Percentiles rank a stretch among this genome's conserved stretches.
phyloP scores from a whole-genome alignment of 2,329 filamentous ascomycete species.

The Gyromitra esculenta region DNA sequence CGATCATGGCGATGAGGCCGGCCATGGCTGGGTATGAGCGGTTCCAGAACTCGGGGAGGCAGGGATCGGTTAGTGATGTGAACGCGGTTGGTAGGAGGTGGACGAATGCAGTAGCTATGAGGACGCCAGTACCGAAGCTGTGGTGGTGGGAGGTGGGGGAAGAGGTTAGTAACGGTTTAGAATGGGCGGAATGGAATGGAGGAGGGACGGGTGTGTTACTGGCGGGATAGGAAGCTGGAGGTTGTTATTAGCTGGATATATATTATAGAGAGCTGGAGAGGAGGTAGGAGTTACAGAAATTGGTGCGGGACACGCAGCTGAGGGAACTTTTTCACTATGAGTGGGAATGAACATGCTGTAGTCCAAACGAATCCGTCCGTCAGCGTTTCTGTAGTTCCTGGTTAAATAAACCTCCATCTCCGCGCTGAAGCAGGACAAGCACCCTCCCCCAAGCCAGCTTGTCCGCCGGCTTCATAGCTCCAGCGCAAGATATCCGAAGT shows the following conservation, averaged over 20 bases:
- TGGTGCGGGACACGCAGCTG: constrained; percentile 69
- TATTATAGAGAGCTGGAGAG: background rate
- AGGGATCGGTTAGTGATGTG: constrained; percentile 69
- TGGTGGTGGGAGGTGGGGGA: constrained; percentile 61
- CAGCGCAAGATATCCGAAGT: background rate
- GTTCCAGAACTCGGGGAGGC: constrained; percentile 81
- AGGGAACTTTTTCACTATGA: constrained; percentile 70
- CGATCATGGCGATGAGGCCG: constrained; percentile 81
- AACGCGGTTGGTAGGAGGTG: constrained; percentile 75
- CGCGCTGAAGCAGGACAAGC: background rate
- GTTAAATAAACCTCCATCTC: background rate
- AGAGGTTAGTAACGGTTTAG: background rate
- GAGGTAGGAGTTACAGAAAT: constrained; percentile 59
- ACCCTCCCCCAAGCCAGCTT: background rate
- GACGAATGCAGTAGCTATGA: constrained; percentile 87
- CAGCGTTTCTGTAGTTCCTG: constrained; percentile 28
- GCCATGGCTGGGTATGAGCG: constrained; percentile 80
- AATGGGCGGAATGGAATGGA: background rate
- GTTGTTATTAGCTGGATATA: constrained; percentile 11
- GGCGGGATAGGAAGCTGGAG: constrained; percentile 52
- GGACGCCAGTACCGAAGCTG: constrained; percentile 83
- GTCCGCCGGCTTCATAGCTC: background rate
- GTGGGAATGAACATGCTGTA: constrained; percentile 70
- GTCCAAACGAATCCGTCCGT: background rate
- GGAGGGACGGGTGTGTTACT: constrained; percentile 52